A percentile compares a stretch with the other conserved stretches of the same genome.
These are phyloP conservation scores for Hymenoscyphus scutula DNA, from an alignment of 2,329 filamentous ascomycete genomes.

Conservation along the genomic window DNA sequence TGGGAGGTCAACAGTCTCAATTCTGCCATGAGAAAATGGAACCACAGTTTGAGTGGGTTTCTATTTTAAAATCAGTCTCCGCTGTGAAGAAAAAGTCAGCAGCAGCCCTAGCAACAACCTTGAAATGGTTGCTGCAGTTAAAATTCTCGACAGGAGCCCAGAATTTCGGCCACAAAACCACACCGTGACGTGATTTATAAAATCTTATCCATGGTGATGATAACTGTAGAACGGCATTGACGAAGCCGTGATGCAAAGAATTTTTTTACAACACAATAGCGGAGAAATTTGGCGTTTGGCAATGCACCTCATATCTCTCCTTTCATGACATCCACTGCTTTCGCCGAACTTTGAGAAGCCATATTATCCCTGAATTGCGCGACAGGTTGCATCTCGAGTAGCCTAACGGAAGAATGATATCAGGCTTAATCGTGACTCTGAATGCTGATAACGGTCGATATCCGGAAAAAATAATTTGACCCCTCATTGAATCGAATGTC, in stretches of 20 bases:
- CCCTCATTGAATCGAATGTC: background rate
- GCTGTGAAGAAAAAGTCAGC: constrained; percentile 1
- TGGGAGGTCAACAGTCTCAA: background rate
- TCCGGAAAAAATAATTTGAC: constrained; percentile 1
- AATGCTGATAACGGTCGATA: background rate
- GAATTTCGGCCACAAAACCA: background rate
- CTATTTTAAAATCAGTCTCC: constrained; percentile 2
- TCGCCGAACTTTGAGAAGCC: background rate
- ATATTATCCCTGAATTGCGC: background rate
- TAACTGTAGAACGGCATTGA: background rate
- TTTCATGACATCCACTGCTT: background rate
- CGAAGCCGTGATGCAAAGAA: background rate
- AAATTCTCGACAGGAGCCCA: background rate
- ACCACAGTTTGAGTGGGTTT: background rate
- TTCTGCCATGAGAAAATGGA: background rate
- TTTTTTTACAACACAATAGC: background rate
- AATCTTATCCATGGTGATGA: background rate
- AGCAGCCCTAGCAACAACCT: background rate
- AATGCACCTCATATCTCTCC: background rate
- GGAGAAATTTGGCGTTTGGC: background rate
- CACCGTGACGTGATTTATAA: constrained; percentile 1
- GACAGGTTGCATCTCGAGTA: background rate
- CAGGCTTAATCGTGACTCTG: background rate
- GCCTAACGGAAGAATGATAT: background rate
- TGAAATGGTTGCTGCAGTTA: constrained; percentile 1